These are phyloP conservation scores for Populus hybrid DNA, from an alignment of 441 rosid species.

Conservation along the genomic window DNA sequence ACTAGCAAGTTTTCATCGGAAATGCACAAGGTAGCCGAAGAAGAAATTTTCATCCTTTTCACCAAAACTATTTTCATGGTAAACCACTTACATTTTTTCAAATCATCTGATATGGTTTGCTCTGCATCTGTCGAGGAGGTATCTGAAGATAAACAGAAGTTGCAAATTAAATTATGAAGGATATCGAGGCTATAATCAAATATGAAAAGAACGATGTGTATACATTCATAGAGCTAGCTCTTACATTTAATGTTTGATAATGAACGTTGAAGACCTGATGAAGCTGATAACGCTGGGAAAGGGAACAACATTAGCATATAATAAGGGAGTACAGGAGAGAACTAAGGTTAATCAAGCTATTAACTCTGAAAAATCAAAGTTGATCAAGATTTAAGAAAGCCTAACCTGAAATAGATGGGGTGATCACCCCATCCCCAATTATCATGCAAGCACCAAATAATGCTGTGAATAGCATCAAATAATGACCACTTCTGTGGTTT, in stretches of 20 bases:
- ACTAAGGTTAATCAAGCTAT: not conserved
- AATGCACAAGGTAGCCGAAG: not conserved
- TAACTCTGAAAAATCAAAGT: not conserved
- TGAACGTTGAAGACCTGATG: conserved; percentile 43
- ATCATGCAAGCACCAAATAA: conserved; percentile 61
- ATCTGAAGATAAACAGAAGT: conserved; percentile 34
- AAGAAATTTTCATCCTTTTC: not conserved
- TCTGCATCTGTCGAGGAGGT: conserved; percentile 26
- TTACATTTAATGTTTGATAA: conserved; percentile 41
- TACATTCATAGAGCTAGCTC: conserved; percentile 20
- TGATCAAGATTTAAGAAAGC: not conserved
- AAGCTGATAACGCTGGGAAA: conserved; percentile 52
- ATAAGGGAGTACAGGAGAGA: not conserved
- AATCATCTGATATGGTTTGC: conserved; percentile 24
- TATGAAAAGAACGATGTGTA: not conserved
- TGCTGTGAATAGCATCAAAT: conserved; percentile 48
- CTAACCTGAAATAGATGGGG: conserved; percentile 66
- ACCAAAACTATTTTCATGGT: not conserved
- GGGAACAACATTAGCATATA: conserved; percentile 1
- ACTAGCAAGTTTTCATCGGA: not conserved
- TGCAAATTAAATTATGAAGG: conserved; percentile 1
- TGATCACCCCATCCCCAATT: conserved; percentile 54
- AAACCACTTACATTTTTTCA: conserved; percentile 42
- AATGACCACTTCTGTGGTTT: conserved; percentile 43
- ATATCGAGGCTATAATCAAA: not conserved